Evolutionary conservation across 2,329 filamentous ascomycete genomes (phyloP).

Genomic region (Bretziella fagacearum): DNA sequence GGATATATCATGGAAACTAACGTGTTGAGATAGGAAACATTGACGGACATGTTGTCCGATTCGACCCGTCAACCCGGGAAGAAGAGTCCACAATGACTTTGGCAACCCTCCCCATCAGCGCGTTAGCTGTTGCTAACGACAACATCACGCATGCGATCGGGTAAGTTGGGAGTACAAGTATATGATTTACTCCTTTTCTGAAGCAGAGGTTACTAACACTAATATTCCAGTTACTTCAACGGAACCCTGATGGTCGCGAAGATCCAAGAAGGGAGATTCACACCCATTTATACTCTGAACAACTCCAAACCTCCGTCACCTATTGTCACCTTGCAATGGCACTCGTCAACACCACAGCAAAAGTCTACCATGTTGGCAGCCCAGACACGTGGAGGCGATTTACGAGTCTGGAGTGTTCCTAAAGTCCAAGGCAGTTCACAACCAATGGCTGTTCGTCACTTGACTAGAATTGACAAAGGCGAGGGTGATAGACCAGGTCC

Average conservation of each 20-base stretch:
- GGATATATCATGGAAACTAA: constrained; percentile 11
- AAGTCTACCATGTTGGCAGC: constrained; percentile 96
- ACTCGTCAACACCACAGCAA: constrained; percentile 86
- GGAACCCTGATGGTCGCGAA: constrained; percentile 83
- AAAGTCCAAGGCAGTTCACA: constrained; percentile 54
- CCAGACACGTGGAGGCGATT: constrained; percentile 78
- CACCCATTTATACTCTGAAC: constrained; percentile 68
- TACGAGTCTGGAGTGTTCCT: constrained; percentile 90
- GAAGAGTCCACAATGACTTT: constrained; percentile 84
- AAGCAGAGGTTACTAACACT: constrained; percentile 17
- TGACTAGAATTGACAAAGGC: constrained; percentile 53
- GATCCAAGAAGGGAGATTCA: constrained; percentile 67
- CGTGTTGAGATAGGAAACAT: constrained; percentile 51
- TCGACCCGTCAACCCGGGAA: constrained; percentile 84
- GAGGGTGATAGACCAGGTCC: constrained; percentile 41
- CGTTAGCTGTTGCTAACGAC: constrained; percentile 73
- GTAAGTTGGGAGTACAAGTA: too few species aligned
- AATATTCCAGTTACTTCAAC: constrained; percentile 60
- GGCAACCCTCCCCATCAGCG: constrained; percentile 82
- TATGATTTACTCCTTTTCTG: too few species aligned
- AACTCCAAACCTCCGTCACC: constrained; percentile 72
- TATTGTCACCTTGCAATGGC: constrained; percentile 79
- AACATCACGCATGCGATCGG: constrained; percentile 93
- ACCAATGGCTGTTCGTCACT: constrained; percentile 73
- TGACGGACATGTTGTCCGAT: constrained; percentile 84